A percentile compares a stretch with the other conserved stretches of the same genome.
Evolutionary conservation across 345 rosid genomes (phyloP).

Genomic region (Rhodomyrtus tomentosa): DNA sequence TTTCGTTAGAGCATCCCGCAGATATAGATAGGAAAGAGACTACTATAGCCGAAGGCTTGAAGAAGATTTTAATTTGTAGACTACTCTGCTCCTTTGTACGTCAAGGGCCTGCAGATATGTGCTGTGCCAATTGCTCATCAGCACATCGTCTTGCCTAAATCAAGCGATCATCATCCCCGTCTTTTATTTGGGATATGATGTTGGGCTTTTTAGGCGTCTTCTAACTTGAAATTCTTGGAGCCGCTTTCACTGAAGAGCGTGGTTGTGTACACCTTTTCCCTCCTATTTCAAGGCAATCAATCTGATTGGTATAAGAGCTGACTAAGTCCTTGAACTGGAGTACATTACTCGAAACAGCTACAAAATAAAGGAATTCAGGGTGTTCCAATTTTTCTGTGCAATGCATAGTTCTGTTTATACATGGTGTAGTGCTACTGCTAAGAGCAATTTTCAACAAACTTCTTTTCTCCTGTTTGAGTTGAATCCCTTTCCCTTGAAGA

Average conservation of each 20-base stretch:
- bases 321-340: neutral
- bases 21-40: neutral
- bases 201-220: neutral
- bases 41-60: neutral
- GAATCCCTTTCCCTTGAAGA: neutral
- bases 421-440: neutral
- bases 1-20: neutral
- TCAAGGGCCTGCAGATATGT: neutral
- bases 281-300: neutral
- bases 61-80: neutral
- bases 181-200: slow-evolving; percentile 16
- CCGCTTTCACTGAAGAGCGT: neutral
- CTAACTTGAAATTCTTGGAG: neutral
- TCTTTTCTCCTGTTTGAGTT: neutral
- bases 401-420: neutral
- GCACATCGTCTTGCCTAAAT: neutral
- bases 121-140: neutral
- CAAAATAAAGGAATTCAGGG: neutral
- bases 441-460: neutral
- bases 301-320: neutral
- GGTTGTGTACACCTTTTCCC: neutral
- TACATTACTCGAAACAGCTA: neutral
- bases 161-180: slow-evolving; percentile 9
- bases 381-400: neutral
- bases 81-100: neutral